A percentile compares a stretch with the other conserved stretches of the same genome.
Evolutionary conservation across 371 early-diverging fungal genomes (phyloP).

Genomic region (Phascolomyces articulosus): DNA sequence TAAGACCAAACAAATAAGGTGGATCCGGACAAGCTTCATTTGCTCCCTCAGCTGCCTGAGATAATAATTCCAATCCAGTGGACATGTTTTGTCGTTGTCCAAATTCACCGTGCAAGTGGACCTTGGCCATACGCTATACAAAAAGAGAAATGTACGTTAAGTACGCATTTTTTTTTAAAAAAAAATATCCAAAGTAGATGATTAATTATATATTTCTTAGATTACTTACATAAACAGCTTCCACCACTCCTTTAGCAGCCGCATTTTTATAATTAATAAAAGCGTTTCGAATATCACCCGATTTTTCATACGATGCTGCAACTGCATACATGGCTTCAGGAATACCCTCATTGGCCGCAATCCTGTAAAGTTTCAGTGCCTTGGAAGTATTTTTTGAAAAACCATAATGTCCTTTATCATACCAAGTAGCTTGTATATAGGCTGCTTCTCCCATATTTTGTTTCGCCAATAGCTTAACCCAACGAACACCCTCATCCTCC

Average conservation of each 20-base stretch:
- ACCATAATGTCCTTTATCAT: constrained; percentile 65
- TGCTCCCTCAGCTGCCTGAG: constrained; percentile 38
- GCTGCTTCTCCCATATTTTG: constrained; percentile 73
- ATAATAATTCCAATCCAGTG: constrained; percentile 30
- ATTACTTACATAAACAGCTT: constrained; percentile 68
- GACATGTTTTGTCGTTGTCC: constrained; percentile 37
- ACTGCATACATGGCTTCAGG: constrained; percentile 47
- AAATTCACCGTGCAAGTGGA: constrained; percentile 43
- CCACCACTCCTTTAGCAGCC: constrained; percentile 65
- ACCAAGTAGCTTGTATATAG: constrained; percentile 71
- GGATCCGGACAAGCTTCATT: constrained; percentile 37
- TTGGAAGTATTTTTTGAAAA: constrained; percentile 53
- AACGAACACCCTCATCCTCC: constrained; percentile 68
- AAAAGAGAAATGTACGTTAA: too few relatives aligned
- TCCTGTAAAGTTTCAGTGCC: constrained; percentile 41
- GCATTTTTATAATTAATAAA: constrained; percentile 73
- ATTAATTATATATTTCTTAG: too few relatives aligned
- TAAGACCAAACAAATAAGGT: constrained; percentile 38
- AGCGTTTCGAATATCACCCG: constrained; percentile 57
- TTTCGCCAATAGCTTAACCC: constrained; percentile 72
- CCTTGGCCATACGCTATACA: constrained; percentile 39
- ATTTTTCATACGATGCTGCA: constrained; percentile 51
- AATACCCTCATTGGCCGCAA: constrained; percentile 32
- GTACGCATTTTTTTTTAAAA: too few relatives aligned
- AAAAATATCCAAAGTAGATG: too few relatives aligned